A percentile compares a stretch with the other conserved stretches of the same genome.
phyloP scores from a whole-genome alignment of 768 basidiomycete species.

The Rhodocollybia butyracea region DNA sequence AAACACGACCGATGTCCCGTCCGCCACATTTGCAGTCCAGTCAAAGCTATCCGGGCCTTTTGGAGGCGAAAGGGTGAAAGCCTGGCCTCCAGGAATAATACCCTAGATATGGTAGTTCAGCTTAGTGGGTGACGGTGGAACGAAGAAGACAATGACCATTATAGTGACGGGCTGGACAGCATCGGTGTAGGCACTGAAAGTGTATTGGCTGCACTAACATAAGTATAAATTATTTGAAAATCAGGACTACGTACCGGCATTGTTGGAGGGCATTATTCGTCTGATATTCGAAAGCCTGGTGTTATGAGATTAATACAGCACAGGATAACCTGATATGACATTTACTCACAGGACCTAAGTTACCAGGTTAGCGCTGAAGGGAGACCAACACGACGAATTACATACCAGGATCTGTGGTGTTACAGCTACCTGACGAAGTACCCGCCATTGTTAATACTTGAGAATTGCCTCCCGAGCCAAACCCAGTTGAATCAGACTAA shows the following conservation, averaged over 20 bases:
- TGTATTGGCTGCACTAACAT: slow-evolving; percentile 36
- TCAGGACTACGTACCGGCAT: slow-evolving; percentile 47
- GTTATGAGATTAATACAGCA: too few relatives aligned
- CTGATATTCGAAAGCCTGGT: slow-evolving; percentile 40
- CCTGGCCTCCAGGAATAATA: slow-evolving; percentile 59
- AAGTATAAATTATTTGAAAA: slow-evolving; percentile 6
- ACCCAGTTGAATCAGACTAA: too few relatives aligned
- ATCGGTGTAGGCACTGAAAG: slow-evolving; percentile 38
- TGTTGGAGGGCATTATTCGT: slow-evolving; percentile 54
- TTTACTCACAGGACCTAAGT: slow-evolving; percentile 30
- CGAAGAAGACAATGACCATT: slow-evolving; percentile 31
- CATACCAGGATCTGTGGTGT: slow-evolving; percentile 41
- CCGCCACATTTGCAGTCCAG: slow-evolving; percentile 58
- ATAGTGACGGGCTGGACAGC: slow-evolving; percentile 56
- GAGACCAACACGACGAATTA: not conserved
- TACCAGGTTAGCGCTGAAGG: not conserved
- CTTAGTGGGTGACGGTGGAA: not conserved
- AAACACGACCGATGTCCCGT: slow-evolving; percentile 59
- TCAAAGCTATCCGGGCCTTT: slow-evolving; percentile 33
- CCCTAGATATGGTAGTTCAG: slow-evolving; percentile 32
- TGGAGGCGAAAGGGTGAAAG: slow-evolving; percentile 42
- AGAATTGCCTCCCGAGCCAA: slow-evolving; percentile 64
- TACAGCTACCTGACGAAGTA: slow-evolving; percentile 48
- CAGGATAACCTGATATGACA: too few relatives aligned
- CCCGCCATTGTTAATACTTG: slow-evolving; percentile 44